phyloP scores from a whole-genome alignment of 164 flowering plant species.

The Dillenia turbinata region DNA sequence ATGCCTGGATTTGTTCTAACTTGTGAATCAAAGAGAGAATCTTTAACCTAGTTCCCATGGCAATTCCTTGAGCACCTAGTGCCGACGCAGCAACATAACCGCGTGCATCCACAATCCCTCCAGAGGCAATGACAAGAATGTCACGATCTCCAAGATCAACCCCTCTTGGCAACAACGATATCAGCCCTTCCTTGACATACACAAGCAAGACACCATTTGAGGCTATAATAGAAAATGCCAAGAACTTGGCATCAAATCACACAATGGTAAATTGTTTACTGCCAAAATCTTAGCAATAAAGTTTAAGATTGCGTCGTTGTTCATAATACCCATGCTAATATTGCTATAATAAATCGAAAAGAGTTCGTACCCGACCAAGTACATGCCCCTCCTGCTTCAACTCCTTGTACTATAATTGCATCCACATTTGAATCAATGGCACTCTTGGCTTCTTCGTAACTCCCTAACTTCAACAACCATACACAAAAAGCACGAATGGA shows the following conservation, averaged over 20 bases:
- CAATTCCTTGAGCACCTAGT: slow-evolving; percentile 84
- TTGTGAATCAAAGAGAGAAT: slow-evolving; percentile 1
- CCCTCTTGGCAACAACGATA: slow-evolving; percentile 69
- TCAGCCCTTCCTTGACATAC: slow-evolving; percentile 55
- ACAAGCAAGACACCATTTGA: slow-evolving; percentile 4
- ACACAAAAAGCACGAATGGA: neutral
- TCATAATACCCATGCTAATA: too few species aligned
- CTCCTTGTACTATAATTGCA: slow-evolving; percentile 89
- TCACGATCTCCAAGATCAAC: slow-evolving; percentile 65
- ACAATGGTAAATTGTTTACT: too few species aligned
- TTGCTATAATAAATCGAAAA: neutral
- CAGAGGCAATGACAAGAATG: slow-evolving; percentile 82
- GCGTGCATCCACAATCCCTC: slow-evolving; percentile 83
- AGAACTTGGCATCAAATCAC: too few species aligned
- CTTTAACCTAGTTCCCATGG: slow-evolving; percentile 69
- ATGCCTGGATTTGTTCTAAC: too few species aligned
- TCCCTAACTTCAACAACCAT: slow-evolving; percentile 61
- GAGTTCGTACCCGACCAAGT: slow-evolving; percentile 61
- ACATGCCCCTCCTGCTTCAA: slow-evolving; percentile 97
- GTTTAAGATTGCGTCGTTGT: too few species aligned
- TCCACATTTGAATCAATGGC: slow-evolving; percentile 75
- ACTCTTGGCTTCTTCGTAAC: slow-evolving; percentile 54
- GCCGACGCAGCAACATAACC: slow-evolving; percentile 94
- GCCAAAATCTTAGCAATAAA: too few species aligned
- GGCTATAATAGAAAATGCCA: too few species aligned